Conservation (phyloP, 129 eudicot genomes). For the Scalesia atractyloides region DNA sequence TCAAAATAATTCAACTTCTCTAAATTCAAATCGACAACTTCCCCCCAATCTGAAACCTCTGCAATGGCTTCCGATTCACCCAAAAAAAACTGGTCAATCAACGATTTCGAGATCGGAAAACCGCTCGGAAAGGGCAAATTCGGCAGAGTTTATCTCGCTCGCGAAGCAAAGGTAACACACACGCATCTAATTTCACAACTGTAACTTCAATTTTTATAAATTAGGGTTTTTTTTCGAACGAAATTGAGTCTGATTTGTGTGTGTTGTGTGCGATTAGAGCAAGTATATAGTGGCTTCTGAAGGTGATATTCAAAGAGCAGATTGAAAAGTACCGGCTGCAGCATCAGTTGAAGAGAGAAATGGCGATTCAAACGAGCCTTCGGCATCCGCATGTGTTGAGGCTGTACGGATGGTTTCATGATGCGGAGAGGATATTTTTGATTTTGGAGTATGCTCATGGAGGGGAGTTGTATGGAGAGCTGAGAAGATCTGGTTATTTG, state of each 20-base stretch:
- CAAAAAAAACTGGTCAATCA: slow-evolving; percentile 52
- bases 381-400: slow-evolving; percentile 80
- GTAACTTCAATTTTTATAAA: background rate
- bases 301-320: slow-evolving; percentile 89
- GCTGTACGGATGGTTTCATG: slow-evolving; percentile 85
- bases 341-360: slow-evolving; percentile 83
- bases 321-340: slow-evolving; percentile 74
- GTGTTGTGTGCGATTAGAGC: slow-evolving; percentile 40
- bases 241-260: background rate
- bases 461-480: slow-evolving; percentile 77
- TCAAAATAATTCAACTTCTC: no score
- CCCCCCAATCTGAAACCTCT: slow-evolving; percentile 21
- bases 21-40: slow-evolving; percentile 14
- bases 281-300: slow-evolving; percentile 84
- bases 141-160: slow-evolving; percentile 94
- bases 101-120: slow-evolving; percentile 84
- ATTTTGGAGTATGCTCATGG: slow-evolving; percentile 89
- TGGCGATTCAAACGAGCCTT: slow-evolving; percentile 74
- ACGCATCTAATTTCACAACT: background rate
- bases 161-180: slow-evolving; percentile 65
- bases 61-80: slow-evolving; percentile 30
- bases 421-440: slow-evolving; percentile 50
- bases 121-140: slow-evolving; percentile 92
- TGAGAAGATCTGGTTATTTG: slow-evolving; percentile 29
- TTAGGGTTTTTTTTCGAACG: slow-evolving; percentile 11